Conservation (phyloP, 345 rosid genomes). For the Gossypium bickii region DNA sequence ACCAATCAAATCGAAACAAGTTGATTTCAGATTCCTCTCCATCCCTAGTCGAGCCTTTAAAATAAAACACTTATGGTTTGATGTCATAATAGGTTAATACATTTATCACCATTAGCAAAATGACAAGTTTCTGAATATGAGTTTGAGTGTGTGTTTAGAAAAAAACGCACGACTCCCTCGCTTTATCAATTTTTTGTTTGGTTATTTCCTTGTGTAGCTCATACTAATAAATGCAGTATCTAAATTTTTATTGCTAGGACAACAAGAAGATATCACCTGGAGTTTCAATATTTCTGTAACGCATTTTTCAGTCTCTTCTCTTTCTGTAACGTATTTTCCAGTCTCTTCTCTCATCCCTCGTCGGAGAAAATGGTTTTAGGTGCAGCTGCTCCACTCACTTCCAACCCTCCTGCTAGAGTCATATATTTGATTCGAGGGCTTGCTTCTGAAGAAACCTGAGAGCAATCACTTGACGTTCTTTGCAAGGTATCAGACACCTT, state of each 20-base stretch:
- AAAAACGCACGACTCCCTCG: background rate
- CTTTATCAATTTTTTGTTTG: background rate
- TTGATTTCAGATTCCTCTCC: too few species aligned
- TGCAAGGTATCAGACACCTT: conserved; percentile 12
- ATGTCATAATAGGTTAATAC: background rate
- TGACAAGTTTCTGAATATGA: background rate
- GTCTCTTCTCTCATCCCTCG: background rate
- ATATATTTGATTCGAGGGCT: conserved; percentile 29
- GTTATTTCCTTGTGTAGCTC: background rate
- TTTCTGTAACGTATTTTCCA: background rate
- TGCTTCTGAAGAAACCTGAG: conserved; percentile 8
- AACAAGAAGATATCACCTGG: background rate
- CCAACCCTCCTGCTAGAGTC: background rate
- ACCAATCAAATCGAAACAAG: too few species aligned
- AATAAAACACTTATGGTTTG: too few species aligned
- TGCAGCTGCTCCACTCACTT: background rate
- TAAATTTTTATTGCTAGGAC: background rate
- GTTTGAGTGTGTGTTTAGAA: background rate
- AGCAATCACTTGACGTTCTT: conserved; percentile 30
- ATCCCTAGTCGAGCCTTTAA: too few species aligned
- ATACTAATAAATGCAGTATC: background rate
- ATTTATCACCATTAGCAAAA: background rate
- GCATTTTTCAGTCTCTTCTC: background rate
- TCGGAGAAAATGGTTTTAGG: background rate
- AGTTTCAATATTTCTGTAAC: background rate